phyloP scores from a whole-genome alignment of 495 filamentous ascomycete genomes.

The Astrocystis sublimbata region DNA sequence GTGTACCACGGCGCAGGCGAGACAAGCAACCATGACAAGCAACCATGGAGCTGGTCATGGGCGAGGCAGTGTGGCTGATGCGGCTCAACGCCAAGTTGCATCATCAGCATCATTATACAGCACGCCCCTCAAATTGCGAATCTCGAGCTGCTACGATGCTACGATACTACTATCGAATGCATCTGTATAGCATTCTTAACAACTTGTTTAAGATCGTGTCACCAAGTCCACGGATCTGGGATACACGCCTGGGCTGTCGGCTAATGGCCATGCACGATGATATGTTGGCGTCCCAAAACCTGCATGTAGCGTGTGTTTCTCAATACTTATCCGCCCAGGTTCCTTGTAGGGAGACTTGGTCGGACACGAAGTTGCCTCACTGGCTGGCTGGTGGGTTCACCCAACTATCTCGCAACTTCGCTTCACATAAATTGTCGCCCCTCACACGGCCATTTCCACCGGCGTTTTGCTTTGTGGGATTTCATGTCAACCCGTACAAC shows the following conservation, averaged over 20 bases:
- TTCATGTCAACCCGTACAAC: neutral
- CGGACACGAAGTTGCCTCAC: neutral
- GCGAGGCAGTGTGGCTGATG: constrained; percentile 7
- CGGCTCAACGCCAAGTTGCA: neutral
- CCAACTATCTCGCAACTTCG: neutral
- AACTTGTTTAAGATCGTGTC: neutral
- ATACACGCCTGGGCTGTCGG: neutral
- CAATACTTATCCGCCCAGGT: neutral
- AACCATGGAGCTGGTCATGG: neutral
- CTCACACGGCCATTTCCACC: neutral
- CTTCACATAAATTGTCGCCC: neutral
- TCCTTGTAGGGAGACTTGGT: neutral
- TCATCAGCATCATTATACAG: neutral
- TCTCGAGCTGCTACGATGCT: neutral
- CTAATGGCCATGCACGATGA: neutral
- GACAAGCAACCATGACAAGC: neutral
- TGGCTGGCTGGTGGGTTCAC: too few species aligned
- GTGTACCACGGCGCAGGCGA: neutral
- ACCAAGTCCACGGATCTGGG: neutral
- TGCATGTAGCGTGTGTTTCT: neutral
- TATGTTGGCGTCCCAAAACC: neutral
- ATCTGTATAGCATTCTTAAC: neutral
- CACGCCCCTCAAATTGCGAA: neutral
- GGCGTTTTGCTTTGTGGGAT: neutral
- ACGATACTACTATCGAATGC: neutral